These are phyloP conservation scores for Butyriboletus pseudospeciosus DNA, from an alignment of 1,284 basidiomycete species.

Conservation along the genomic window DNA sequence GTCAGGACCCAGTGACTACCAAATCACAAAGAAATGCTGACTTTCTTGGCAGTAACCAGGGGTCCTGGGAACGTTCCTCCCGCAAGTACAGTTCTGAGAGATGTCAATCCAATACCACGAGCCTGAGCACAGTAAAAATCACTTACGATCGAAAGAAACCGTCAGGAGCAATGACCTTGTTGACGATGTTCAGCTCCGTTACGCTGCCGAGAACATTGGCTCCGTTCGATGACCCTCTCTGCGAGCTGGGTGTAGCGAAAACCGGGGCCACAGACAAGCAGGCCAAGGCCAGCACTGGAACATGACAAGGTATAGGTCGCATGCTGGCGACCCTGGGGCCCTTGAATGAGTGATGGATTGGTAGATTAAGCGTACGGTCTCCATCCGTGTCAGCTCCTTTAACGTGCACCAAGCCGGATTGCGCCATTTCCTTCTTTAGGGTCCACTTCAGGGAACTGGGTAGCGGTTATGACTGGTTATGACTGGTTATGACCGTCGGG, in stretches of 20 bases:
- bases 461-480: no score
- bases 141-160: conserved; percentile 23
- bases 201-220: conserved; percentile 12
- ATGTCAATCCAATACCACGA: not conserved
- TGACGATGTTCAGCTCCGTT: conserved; percentile 18
- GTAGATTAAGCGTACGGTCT: not conserved
- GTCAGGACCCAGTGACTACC: conserved; percentile 2
- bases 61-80: conserved; percentile 33
- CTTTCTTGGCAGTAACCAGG: conserved; percentile 31
- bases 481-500: no score
- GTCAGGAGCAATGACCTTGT: conserved; percentile 27
- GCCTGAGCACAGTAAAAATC: no score
- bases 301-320: not conserved
- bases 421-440: no score
- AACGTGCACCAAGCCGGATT: no score
- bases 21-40: not conserved
- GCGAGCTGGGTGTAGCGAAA: not conserved
- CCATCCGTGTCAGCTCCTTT: no score
- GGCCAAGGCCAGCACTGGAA: not conserved
- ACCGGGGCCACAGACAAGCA: not conserved
- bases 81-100: conserved; percentile 19
- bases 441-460: no score
- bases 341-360: not conserved
- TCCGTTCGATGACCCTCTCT: not conserved
- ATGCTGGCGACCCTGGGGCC: not conserved